A percentile compares a stretch with the other conserved stretches of the same genome.
Evolutionary conservation across 1,139 yeast genomes (phyloP).

Genomic region (Sugiyamaella pinicola): DNA sequence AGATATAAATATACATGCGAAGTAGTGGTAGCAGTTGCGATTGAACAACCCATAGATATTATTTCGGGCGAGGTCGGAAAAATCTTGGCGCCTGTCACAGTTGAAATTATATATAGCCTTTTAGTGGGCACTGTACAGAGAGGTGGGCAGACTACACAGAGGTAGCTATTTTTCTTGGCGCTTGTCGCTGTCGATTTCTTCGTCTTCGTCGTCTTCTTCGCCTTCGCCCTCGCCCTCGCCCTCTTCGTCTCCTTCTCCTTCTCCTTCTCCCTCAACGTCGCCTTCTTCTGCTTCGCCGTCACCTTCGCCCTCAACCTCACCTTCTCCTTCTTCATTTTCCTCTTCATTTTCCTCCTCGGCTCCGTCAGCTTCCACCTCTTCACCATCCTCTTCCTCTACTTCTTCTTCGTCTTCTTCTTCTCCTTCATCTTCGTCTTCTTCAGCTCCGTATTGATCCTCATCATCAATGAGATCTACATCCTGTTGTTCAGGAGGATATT

Average conservation of each 20-base stretch:
- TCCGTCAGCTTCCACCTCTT: constrained; percentile 40
- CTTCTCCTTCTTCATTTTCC: constrained; percentile 37
- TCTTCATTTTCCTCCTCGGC: constrained; percentile 39
- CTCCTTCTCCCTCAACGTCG: constrained; percentile 20
- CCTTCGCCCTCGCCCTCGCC: constrained; percentile 28
- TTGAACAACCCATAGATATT: too few species aligned
- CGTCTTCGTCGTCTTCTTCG: constrained; percentile 25
- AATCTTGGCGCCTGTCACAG: too few species aligned
- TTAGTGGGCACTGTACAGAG: too few species aligned
- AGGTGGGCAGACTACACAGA: not conserved
- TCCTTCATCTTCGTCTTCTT: constrained; percentile 41
- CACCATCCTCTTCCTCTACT: constrained; percentile 45
- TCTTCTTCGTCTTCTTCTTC: constrained; percentile 44
- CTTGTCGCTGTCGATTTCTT: constrained; percentile 2
- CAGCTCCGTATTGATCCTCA: constrained; percentile 45
- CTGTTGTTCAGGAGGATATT: constrained; percentile 77
- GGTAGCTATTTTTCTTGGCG: not conserved
- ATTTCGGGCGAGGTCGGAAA: too few species aligned
- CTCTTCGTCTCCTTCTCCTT: constrained; percentile 22
- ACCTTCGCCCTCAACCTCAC: constrained; percentile 30
- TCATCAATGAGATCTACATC: constrained; percentile 55
- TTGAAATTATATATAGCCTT: too few species aligned
- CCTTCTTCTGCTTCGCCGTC: constrained; percentile 25
- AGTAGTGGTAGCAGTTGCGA: too few species aligned
- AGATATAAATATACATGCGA: too few species aligned